A percentile compares a stretch with the other conserved stretches of the same genome.
Conservation (phyloP, 2,329 filamentous ascomycete genomes). For the Aspergillus ustus region DNA sequence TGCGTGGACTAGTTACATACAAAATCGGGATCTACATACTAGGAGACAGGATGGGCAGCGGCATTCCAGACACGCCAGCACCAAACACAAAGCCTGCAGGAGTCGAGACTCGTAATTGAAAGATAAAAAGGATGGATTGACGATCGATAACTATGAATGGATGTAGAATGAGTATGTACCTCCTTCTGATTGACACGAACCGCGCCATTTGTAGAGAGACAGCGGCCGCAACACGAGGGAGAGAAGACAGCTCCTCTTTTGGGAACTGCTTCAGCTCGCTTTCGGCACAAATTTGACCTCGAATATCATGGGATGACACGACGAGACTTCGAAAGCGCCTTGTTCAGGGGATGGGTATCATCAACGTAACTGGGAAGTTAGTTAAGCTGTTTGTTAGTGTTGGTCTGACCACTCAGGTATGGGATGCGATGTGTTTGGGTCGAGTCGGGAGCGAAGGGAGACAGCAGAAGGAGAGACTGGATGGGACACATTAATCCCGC, state of each 20-base stretch:
- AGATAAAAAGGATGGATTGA: too few relatives aligned
- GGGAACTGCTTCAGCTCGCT: slow-evolving; percentile 30
- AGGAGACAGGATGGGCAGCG: not conserved
- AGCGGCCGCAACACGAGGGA: slow-evolving; percentile 51
- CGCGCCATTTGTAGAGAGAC: slow-evolving; percentile 36
- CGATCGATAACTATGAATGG: not conserved
- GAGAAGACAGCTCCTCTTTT: slow-evolving; percentile 28
- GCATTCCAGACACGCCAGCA: not conserved
- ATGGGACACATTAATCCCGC: slow-evolving; percentile 9
- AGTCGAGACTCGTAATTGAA: not conserved
- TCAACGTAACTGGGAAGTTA: not conserved
- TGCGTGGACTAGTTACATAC: slow-evolving; percentile 6
- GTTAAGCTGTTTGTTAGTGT: not conserved
- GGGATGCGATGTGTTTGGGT: not conserved
- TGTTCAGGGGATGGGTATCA: not conserved
- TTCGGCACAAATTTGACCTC: slow-evolving; percentile 52
- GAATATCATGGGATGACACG: slow-evolving; percentile 46
- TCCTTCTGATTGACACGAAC: slow-evolving; percentile 51
- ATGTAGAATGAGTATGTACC: slow-evolving; percentile 39
- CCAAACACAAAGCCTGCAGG: not conserved
- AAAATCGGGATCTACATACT: slow-evolving; percentile 8
- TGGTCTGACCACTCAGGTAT: not conserved
- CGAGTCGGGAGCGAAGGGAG: not conserved
- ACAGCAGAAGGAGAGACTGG: not conserved
- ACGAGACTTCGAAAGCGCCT: slow-evolving; percentile 53